Evolutionary conservation across 192 early-diverging fungal genomes (phyloP).

Genomic region (Entomortierella beljakovae): DNA sequence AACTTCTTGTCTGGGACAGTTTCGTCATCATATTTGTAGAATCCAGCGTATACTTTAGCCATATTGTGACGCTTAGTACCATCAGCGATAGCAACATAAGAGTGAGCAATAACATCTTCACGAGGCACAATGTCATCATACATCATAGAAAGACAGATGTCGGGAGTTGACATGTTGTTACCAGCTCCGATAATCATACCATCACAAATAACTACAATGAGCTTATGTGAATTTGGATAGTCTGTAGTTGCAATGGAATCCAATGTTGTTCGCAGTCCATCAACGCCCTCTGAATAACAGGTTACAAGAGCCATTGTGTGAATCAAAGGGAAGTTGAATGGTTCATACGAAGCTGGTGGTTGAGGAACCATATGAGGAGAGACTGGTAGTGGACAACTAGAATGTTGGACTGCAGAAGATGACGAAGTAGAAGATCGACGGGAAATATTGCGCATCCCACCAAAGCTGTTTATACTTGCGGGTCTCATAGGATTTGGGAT

Average conservation of each 20-base stretch:
- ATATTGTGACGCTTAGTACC: constrained; percentile 94
- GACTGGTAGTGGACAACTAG: constrained; percentile 46
- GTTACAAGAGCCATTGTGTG: constrained; percentile 83
- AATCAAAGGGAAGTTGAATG: constrained; percentile 62
- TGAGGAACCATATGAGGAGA: constrained; percentile 54
- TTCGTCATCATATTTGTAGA: constrained; percentile 78
- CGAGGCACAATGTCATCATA: constrained; percentile 70
- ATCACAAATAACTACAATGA: constrained; percentile 83
- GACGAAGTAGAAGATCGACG: constrained; percentile 52
- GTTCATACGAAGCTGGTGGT: constrained; percentile 58
- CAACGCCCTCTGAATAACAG: constrained; percentile 81
- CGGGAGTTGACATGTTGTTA: constrained; percentile 81
- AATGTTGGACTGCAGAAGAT: constrained; percentile 34
- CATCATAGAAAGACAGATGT: constrained; percentile 85
- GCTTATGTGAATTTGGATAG: constrained; percentile 83
- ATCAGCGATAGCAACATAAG: constrained; percentile 92
- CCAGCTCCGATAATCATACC: constrained; percentile 84
- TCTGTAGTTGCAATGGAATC: constrained; percentile 84
- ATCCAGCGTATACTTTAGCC: constrained; percentile 94
- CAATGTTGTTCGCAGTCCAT: constrained; percentile 78
- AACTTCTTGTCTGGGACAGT: constrained; percentile 65
- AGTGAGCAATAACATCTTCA: constrained; percentile 74
- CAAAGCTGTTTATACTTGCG: constrained; percentile 32
- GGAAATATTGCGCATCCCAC: constrained; percentile 43
- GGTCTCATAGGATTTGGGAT: constrained; percentile 40